phyloP scores from a whole-genome alignment of 257 asterid species.

The Solanum lycopersicoides region DNA sequence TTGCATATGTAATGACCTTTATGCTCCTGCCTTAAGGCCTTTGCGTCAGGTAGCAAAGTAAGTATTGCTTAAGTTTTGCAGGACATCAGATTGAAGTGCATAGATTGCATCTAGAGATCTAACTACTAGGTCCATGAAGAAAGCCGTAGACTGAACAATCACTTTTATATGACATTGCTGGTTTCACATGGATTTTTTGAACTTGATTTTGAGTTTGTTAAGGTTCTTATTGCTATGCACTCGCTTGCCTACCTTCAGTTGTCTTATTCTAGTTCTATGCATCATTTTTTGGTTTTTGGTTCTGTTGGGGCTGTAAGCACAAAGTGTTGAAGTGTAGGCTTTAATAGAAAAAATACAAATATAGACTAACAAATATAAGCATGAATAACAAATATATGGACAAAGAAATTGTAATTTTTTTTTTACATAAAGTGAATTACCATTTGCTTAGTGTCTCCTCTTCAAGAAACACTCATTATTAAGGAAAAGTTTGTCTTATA shows the following conservation, averaged over 20 bases:
- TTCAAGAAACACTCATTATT: not conserved
- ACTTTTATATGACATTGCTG: not conserved
- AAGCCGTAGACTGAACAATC: not conserved
- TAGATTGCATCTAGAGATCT: not conserved
- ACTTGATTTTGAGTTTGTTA: not conserved
- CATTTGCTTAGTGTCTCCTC: not conserved
- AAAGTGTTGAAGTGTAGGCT: not conserved
- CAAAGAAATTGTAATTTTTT: not conserved
- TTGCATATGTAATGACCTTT: slow-evolving; percentile 93
- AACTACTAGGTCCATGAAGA: not conserved
- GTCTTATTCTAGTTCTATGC: not conserved
- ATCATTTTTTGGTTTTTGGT: not conserved
- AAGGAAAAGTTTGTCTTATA: not conserved
- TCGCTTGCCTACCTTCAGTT: not conserved
- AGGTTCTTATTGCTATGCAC: not conserved
- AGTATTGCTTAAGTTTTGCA: slow-evolving; percentile 14
- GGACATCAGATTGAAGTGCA: not conserved
- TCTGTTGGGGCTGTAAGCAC: not conserved
- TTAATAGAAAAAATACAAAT: too few relatives aligned
- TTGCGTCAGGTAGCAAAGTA: slow-evolving; percentile 97
- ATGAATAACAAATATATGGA: not conserved
- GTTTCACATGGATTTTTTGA: not conserved
- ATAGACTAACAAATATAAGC: not conserved
- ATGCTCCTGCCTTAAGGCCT: slow-evolving; percentile 86
- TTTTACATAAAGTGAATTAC: not conserved